Conservation (phyloP, 371 early-diverging fungal species). For the Fennellomyces sp. region DNA sequence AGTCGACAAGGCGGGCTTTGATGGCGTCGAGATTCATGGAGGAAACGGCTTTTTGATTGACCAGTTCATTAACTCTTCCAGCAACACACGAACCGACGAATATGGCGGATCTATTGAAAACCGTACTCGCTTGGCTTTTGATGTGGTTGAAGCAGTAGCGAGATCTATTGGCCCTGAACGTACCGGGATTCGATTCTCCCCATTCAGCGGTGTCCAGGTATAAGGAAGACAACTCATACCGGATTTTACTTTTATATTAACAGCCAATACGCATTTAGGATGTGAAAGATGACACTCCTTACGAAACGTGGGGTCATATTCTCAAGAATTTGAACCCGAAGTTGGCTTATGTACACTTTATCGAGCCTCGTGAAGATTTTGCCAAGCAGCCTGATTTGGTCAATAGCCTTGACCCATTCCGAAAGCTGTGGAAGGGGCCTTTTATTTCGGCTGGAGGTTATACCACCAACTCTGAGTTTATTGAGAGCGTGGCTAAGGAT, state of each 20-base stretch:
- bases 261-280: constrained; percentile 4
- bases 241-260: no score
- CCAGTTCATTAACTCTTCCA: constrained; percentile 33
- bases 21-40: constrained; percentile 73
- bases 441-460: no score
- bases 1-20: constrained; percentile 51
- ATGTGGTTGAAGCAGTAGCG: constrained; percentile 40
- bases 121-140: constrained; percentile 48
- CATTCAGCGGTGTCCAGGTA: no score
- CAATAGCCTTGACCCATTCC: constrained; percentile 27
- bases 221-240: no score
- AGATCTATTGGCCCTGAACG: constrained; percentile 14
- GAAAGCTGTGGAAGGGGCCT: constrained; percentile 32
- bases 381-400: constrained; percentile 1
- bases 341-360: constrained; percentile 36
- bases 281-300: constrained; percentile 31
- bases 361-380: constrained; percentile 29
- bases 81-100: constrained; percentile 62
- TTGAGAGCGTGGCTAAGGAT: constrained; percentile 19
- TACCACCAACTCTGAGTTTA: constrained; percentile 13
- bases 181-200: constrained; percentile 22
- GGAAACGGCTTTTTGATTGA: constrained; percentile 67
- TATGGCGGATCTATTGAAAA: constrained; percentile 61
- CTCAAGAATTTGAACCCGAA: constrained; percentile 21
- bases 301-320: constrained; percentile 35